Conservation (phyloP, 805 yeast genomes). For the Saturnispora sanitii region DNA sequence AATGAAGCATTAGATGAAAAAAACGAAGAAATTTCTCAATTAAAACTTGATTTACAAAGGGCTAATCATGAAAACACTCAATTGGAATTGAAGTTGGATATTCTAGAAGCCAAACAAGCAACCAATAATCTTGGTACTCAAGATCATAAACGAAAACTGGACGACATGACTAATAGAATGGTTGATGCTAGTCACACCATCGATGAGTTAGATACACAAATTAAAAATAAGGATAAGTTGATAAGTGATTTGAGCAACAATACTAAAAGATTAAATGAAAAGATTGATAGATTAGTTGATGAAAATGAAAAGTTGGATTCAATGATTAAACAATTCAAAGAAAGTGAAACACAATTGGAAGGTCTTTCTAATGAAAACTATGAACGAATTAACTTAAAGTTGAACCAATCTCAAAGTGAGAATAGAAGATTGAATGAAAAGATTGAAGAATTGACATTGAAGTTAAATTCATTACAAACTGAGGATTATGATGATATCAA, state of each 20-base stretch:
- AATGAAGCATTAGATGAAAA: slow-evolving; percentile 8
- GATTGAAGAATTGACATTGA: slow-evolving; percentile 23
- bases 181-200: slow-evolving; percentile 13
- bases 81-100: slow-evolving; percentile 2
- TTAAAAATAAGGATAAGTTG: slow-evolving; percentile 8
- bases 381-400: slow-evolving; percentile 7
- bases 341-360: neutral
- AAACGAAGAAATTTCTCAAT: slow-evolving; percentile 7
- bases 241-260: neutral
- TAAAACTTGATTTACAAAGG: slow-evolving; percentile 6
- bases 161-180: slow-evolving; percentile 10
- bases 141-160: slow-evolving; percentile 2
- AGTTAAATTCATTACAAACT: neutral
- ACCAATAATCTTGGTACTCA: neutral
- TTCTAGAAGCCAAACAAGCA: slow-evolving; percentile 5
- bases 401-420: slow-evolving; percentile 7
- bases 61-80: slow-evolving; percentile 2
- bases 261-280: slow-evolving; percentile 9
- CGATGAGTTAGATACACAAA: slow-evolving; percentile 11
- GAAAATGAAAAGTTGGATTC: slow-evolving; percentile 10
- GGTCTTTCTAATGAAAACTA: slow-evolving; percentile 1
- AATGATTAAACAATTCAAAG: neutral
- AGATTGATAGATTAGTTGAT: slow-evolving; percentile 6
- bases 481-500: slow-evolving; percentile 10
- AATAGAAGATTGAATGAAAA: slow-evolving; percentile 20